phyloP scores from a whole-genome alignment of 345 rosid genomes.

The Aquilaria sinensis region DNA sequence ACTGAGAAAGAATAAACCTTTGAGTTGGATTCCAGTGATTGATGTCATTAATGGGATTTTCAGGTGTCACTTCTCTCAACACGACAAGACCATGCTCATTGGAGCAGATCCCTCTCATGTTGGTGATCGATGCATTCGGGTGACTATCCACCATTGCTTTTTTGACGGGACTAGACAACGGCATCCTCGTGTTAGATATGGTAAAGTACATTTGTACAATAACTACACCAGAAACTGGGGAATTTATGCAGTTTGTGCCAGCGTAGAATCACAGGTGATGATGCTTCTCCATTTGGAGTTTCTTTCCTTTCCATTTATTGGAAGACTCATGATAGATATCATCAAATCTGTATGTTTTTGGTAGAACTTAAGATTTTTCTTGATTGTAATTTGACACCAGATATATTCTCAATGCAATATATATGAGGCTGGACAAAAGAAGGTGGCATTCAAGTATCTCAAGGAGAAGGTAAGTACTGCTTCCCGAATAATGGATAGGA shows the following conservation, averaged over 20 bases:
- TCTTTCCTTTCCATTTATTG: neutral
- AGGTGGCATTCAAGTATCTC: slow-evolving; percentile 82
- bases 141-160: slow-evolving; percentile 95
- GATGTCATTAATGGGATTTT: slow-evolving; percentile 9
- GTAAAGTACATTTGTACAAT: slow-evolving; percentile 77
- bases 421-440: slow-evolving; percentile 91
- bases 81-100: slow-evolving; percentile 83
- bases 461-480: slow-evolving; percentile 52
- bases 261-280: slow-evolving; percentile 85
- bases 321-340: slow-evolving; percentile 1
- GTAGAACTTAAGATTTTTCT: slow-evolving; percentile 2
- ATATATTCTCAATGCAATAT: slow-evolving; percentile 91
- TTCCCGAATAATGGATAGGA: neutral
- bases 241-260: slow-evolving; percentile 89
- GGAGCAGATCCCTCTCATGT: slow-evolving; percentile 80
- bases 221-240: slow-evolving; percentile 90
- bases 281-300: neutral
- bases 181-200: slow-evolving; percentile 94
- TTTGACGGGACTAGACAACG: slow-evolving; percentile 84
- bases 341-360: neutral
- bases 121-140: slow-evolving; percentile 73
- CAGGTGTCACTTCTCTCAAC: slow-evolving; percentile 83
- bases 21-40: neutral
- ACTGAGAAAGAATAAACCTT: neutral
- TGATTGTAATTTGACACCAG: slow-evolving; percentile 25